Conservation (phyloP, 306 rosid species). For the Sesbania bispinosa region DNA sequence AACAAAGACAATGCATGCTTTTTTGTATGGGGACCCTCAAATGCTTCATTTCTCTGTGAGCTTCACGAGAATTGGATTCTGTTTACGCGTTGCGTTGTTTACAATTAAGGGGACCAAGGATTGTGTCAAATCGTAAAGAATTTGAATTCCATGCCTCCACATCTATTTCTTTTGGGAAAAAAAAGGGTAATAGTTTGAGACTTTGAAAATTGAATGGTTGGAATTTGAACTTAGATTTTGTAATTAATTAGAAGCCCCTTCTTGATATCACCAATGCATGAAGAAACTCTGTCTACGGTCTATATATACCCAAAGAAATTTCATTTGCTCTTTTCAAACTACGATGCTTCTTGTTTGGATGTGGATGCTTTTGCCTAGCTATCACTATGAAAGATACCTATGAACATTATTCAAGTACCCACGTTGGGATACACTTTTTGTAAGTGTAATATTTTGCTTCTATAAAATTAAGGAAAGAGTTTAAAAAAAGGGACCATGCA, state of each 20-base stretch:
- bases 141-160: slow-evolving; percentile 6
- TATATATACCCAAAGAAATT: not conserved
- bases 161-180: not conserved
- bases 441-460: no score
- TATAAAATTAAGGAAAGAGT: no score
- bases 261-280: not conserved
- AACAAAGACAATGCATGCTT: slow-evolving; percentile 5
- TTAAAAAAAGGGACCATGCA: no score
- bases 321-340: slow-evolving; percentile 4
- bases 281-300: not conserved
- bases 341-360: no score
- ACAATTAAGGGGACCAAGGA: slow-evolving; percentile 24
- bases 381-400: not conserved
- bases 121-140: not conserved
- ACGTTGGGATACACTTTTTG: no score
- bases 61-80: slow-evolving; percentile 25
- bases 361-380: not conserved
- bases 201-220: slow-evolving; percentile 29
- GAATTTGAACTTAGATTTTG: slow-evolving; percentile 13
- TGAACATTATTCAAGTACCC: no score
- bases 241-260: not conserved
- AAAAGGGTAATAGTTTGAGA: not conserved
- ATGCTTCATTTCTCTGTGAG: not conserved
- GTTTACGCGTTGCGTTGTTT: slow-evolving; percentile 30
- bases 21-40: slow-evolving; percentile 12